Evolutionary conservation across 495 filamentous ascomycete genomes (phyloP).

Genomic region (Jackrogersella multiformis): DNA sequence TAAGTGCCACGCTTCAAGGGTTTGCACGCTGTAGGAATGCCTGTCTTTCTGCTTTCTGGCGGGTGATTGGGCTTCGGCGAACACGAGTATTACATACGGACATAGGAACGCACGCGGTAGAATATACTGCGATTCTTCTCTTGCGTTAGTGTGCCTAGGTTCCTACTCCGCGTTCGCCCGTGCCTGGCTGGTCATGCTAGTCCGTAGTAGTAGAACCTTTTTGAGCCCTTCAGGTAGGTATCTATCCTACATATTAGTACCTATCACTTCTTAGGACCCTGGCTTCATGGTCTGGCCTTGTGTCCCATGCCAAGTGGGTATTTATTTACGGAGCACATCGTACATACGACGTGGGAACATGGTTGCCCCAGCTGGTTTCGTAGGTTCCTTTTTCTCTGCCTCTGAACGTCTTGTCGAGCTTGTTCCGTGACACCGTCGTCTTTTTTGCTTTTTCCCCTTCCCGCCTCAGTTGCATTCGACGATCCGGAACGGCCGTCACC

Average conservation of each 20-base stretch:
- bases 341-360: constrained; percentile 40
- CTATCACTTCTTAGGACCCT: constrained; percentile 30
- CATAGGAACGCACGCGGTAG: constrained; percentile 29
- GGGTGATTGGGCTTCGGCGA: constrained; percentile 21
- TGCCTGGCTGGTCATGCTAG: too few species aligned
- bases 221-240: constrained; percentile 1
- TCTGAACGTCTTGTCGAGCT: constrained; percentile 25
- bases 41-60: neutral
- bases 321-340: constrained; percentile 34
- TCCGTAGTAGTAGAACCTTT: too few species aligned
- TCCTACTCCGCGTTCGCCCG: constrained; percentile 24
- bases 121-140: constrained; percentile 27
- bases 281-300: constrained; percentile 40
- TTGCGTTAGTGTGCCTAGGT: constrained; percentile 4
- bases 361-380: too few species aligned
- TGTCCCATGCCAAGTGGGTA: constrained; percentile 35
- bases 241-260: neutral
- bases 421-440: constrained; percentile 18
- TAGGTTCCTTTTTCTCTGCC: constrained; percentile 37
- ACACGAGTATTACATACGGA: constrained; percentile 32
- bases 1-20: constrained; percentile 24
- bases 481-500: constrained; percentile 26
- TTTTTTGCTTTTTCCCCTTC: constrained; percentile 22
- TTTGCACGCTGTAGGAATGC: constrained; percentile 15
- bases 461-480: constrained; percentile 29